phyloP scores from a whole-genome alignment of 2,329 filamentous ascomycete species.

The Capronia epimyces region DNA sequence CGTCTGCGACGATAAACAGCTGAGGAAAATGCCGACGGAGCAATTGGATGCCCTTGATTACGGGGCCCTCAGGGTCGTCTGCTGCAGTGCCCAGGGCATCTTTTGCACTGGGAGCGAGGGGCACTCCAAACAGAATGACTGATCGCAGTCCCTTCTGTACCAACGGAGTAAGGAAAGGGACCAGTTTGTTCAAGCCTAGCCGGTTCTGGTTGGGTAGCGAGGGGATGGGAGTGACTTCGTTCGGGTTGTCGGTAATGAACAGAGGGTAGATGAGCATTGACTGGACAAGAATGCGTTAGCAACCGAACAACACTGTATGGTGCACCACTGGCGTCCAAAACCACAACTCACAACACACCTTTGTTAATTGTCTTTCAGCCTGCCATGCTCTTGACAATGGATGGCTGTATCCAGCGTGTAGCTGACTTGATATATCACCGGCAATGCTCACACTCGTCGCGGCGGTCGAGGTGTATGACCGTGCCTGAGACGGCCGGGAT shows the following conservation, averaged over 20 bases:
- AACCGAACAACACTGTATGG: background rate
- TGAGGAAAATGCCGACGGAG: slow-evolving; percentile 80
- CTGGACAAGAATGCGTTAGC: slow-evolving; percentile 42
- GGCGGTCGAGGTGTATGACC: slow-evolving; percentile 44
- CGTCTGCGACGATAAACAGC: slow-evolving; percentile 85
- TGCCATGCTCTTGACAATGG: slow-evolving; percentile 76
- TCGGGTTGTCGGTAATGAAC: slow-evolving; percentile 89
- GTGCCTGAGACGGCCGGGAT: slow-evolving; percentile 37
- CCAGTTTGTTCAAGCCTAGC: slow-evolving; percentile 77
- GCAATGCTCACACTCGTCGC: slow-evolving; percentile 50
- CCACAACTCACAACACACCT: slow-evolving; percentile 49
- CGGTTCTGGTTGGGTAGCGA: slow-evolving; percentile 88
- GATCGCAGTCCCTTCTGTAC: slow-evolving; percentile 84
- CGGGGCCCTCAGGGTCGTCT: slow-evolving; percentile 87
- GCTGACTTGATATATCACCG: slow-evolving; percentile 71
- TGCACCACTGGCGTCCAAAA: background rate
- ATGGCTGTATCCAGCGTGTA: slow-evolving; percentile 77
- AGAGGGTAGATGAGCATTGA: slow-evolving; percentile 98
- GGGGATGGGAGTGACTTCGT: slow-evolving; percentile 84
- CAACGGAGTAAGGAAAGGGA: slow-evolving; percentile 78
- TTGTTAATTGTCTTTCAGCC: slow-evolving; percentile 76
- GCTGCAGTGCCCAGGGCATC: slow-evolving; percentile 87
- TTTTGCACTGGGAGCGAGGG: slow-evolving; percentile 72
- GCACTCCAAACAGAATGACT: slow-evolving; percentile 94
- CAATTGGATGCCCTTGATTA: slow-evolving; percentile 79